Conservation (phyloP, 1,139 yeast species). For the Barnettozyma hawaiiensis region DNA sequence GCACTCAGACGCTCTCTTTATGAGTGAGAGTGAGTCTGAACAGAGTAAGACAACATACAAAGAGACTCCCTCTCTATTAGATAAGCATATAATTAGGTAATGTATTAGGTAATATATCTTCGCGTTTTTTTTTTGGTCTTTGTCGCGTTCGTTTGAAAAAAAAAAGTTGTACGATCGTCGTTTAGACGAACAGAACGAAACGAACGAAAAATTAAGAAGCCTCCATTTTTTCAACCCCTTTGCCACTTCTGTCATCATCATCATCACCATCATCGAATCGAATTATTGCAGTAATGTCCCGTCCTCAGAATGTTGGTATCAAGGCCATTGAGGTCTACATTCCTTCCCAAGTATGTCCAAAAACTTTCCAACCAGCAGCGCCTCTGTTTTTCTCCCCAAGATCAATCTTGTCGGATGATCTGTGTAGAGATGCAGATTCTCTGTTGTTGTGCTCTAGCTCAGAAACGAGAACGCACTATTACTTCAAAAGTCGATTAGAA, state of each 20-base stretch:
- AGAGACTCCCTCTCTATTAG: too few species aligned
- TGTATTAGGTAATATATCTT: too few species aligned
- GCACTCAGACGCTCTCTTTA: conserved; percentile 21
- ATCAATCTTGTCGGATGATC: too few species aligned
- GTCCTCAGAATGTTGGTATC: conserved; percentile 84
- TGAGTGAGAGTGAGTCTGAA: background rate
- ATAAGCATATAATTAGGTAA: too few species aligned
- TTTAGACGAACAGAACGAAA: background rate
- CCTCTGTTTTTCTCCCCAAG: too few species aligned
- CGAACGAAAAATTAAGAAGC: background rate
- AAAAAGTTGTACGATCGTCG: conserved; percentile 1
- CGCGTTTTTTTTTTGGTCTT: background rate
- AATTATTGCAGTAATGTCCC: conserved; percentile 15
- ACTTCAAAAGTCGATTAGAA: background rate
- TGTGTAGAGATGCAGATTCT: too few species aligned
- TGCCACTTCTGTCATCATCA: background rate
- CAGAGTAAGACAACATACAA: background rate
- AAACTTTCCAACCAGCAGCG: too few species aligned
- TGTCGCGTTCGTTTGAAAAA: background rate
- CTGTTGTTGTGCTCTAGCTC: too few species aligned
- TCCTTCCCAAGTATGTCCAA: conserved; percentile 61
- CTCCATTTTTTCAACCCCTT: background rate
- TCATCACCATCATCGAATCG: background rate
- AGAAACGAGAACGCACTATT: too few species aligned
- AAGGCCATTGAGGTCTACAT: conserved; percentile 91